Evolutionary conservation across 1,284 basidiomycete genomes (phyloP), one percentile per base, ranked within the genome.

Genomic region (Puccinia hordei): DNA sequence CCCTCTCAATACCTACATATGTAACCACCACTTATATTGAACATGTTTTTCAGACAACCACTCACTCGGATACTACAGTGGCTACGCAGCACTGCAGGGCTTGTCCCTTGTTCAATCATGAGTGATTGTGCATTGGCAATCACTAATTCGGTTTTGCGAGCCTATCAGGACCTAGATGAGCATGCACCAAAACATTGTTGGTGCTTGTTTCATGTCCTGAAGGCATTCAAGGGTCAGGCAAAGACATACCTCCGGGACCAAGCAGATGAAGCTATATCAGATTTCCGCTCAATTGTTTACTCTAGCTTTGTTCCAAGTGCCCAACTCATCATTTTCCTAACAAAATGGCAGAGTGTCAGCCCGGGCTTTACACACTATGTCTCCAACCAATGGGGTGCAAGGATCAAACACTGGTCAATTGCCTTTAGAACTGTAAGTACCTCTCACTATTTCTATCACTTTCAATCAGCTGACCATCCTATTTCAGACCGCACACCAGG

Each of bases 121-220:
- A 41, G 38, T 41, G 38, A 41, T 41, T 55, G 53, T 27, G 53
- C 53, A 22, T 27, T 55, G 53, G 53, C 5, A 55, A 55, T 55
- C 53, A 22, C 22, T 19, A 55, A 55, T 27, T 4, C 53, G 4
- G 53, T 55, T 15, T 6, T 8, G 17, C 24, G 8, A 6, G 53
- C 17, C 24, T 55, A 55, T 19, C 6, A 55, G 24, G 53, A 55
- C 17, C 53, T n/a, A 55, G 38, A 4, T 6, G 38, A 41, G 38
- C 38, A 41, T 6, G 38, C 38, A 41, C 38, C 38, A 41, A 41
- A 55, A 6, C 53, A 55, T 15, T 27, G 8, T 55, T 55, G 53
- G 53, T 55, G 53, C 53, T 55, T 22, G 53, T 55, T 55, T 55
- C 53, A 55, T 19, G 53, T 55, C 17, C 24, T 55, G 53, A 55